Conservation (phyloP, 2,329 filamentous ascomycete species). For the Trichoderma simmonsii region DNA sequence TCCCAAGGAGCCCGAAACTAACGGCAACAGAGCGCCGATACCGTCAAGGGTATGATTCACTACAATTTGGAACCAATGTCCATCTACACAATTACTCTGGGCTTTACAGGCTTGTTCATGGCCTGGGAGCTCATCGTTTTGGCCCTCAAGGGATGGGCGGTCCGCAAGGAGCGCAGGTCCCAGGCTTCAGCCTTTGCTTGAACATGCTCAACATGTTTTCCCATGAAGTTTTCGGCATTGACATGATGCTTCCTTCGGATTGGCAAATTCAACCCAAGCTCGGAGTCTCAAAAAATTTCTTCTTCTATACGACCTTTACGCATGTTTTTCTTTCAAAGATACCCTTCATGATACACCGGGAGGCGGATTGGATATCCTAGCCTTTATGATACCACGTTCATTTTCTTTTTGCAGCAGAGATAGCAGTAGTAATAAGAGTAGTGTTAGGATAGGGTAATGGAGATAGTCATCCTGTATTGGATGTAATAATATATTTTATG, state of each 20-base stretch:
- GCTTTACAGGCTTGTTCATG: slow-evolving; percentile 78
- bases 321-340: not conserved
- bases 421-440: not conserved
- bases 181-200: not conserved
- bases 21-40: slow-evolving; percentile 63
- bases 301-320: slow-evolving; percentile 2
- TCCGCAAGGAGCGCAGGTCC: slow-evolving; percentile 42
- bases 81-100: slow-evolving; percentile 84
- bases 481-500: not conserved
- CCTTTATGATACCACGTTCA: slow-evolving; percentile 14
- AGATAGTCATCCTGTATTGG: not conserved
- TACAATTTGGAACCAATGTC: slow-evolving; percentile 87
- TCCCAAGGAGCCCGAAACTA: slow-evolving; percentile 18
- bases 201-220: not conserved
- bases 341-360: slow-evolving; percentile 9
- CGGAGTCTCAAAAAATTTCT: not conserved
- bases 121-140: slow-evolving; percentile 76
- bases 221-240: not conserved
- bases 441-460: not conserved
- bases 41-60: slow-evolving; percentile 70
- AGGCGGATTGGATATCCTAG: slow-evolving; percentile 1
- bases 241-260: not conserved
- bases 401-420: not conserved
- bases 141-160: slow-evolving; percentile 84
- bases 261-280: not conserved